These are phyloP conservation scores for Acer campestre DNA, from an alignment of 345 rosid genomes.

Conservation along the genomic window DNA sequence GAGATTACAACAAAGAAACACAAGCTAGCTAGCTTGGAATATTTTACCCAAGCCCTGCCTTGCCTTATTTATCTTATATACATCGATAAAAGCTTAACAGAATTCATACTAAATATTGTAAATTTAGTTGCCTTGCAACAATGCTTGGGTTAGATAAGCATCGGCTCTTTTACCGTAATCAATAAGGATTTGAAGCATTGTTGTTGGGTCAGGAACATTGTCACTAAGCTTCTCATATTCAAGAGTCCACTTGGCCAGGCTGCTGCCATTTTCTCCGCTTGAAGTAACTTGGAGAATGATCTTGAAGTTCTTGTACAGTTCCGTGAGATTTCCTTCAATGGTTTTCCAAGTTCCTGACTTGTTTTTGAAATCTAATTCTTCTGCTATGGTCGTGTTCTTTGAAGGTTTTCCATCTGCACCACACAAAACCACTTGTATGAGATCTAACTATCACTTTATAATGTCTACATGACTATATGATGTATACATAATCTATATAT, in stretches of 20 bases:
- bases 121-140: not conserved
- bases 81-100: too few species aligned
- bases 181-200: not conserved
- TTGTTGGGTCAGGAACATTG: not conserved
- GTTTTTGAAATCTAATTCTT: not conserved
- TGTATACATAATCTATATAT: not conserved
- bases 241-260: conserved; percentile 15
- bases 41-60: too few species aligned
- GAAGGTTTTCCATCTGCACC: not conserved
- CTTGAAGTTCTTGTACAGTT: conserved; percentile 11
- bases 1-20: too few species aligned
- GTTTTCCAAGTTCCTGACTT: not conserved
- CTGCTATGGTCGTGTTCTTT: not conserved
- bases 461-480: not conserved
- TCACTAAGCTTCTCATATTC: conserved; percentile 21
- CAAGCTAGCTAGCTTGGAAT: too few species aligned
- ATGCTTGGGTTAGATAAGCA: not conserved
- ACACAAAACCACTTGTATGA: not conserved
- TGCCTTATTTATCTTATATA: too few species aligned
- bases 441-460: not conserved
- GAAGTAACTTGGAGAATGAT: not conserved
- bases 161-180: not conserved
- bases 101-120: too few species aligned
- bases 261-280: not conserved
- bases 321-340: conserved; percentile 4